phyloP scores from a whole-genome alignment of 2,329 filamentous ascomycete species.

The Chrysosporium queenslandicum region DNA sequence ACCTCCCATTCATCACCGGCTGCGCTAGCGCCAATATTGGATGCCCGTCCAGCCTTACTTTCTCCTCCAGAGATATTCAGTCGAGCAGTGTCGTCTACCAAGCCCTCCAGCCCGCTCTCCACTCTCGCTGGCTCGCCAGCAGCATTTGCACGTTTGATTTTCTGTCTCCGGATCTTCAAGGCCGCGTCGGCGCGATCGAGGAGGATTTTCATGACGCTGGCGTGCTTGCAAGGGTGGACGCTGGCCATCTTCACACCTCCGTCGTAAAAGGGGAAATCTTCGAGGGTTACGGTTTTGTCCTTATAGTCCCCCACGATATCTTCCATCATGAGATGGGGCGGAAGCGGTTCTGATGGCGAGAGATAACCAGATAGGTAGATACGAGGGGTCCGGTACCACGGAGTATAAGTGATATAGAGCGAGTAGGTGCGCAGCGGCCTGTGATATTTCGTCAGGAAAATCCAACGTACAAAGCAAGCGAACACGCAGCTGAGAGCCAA shows the following conservation, averaged over 20 bases:
- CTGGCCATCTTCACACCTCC: constrained; percentile 90
- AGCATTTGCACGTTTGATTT: constrained; percentile 55
- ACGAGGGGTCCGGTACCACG: constrained; percentile 91
- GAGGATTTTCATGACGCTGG: constrained; percentile 93
- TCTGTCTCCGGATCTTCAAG: constrained; percentile 76
- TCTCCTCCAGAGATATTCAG: constrained; percentile 49
- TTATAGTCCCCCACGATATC: constrained; percentile 95
- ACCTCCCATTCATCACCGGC: constrained; percentile 57
- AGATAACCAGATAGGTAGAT: constrained; percentile 89
- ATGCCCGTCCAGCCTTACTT: constrained; percentile 18
- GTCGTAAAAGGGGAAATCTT: constrained; percentile 93
- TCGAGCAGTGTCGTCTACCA: constrained; percentile 70
- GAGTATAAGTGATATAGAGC: constrained; percentile 95
- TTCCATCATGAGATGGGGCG: constrained; percentile 84
- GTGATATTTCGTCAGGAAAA: constrained; percentile 12
- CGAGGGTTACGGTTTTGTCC: constrained; percentile 95
- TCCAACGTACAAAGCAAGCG: constrained; percentile 11
- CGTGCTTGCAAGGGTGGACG: constrained; percentile 94
- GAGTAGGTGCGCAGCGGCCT: constrained; percentile 88
- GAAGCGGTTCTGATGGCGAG: constrained; percentile 66
- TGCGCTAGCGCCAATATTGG: constrained; percentile 31
- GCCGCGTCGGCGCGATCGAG: constrained; percentile 92
- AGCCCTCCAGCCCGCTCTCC: constrained; percentile 62
- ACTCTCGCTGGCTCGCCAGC: constrained; percentile 33
- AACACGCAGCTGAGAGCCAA: not conserved